These are phyloP conservation scores for Malania oleifera DNA, from an alignment of 164 flowering plant genomes.

Conservation along the genomic window DNA sequence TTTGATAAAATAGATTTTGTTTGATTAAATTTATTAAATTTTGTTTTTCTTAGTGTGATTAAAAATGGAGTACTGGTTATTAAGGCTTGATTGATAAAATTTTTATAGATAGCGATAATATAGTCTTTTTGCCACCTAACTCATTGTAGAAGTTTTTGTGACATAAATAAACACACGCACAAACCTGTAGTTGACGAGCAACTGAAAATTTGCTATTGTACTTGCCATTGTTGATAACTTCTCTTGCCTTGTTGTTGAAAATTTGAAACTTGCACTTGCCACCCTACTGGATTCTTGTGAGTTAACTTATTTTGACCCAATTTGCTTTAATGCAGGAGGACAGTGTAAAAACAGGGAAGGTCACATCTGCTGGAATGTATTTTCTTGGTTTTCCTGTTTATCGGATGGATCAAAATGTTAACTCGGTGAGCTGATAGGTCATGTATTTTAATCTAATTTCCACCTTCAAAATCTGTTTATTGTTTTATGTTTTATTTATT, in stretches of 20 bases:
- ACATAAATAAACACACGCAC: no score
- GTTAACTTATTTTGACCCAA: not conserved
- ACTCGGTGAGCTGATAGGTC: conserved; percentile 42
- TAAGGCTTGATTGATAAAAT: no score
- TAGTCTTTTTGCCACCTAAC: no score
- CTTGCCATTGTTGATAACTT: no score
- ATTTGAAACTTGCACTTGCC: not conserved
- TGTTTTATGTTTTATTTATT: not conserved
- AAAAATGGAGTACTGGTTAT: no score
- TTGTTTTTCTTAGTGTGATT: no score
- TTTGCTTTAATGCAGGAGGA: conserved; percentile 64
- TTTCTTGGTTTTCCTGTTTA: conserved; percentile 94
- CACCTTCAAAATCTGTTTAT: not conserved
- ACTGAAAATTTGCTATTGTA: no score
- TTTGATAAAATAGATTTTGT: no score
- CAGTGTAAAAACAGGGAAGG: conserved; percentile 76
- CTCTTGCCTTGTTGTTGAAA: not conserved
- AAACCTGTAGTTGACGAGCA: no score
- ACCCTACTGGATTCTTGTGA: not conserved
- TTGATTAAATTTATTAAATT: no score
- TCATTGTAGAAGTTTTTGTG: no score
- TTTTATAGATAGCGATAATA: no score
- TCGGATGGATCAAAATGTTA: conserved; percentile 67
- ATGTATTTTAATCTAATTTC: not conserved
- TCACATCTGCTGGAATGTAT: conserved; percentile 95